Base-by-base conservation (phyloP, 208 protist species). In the Acanthamoeba culbertsoni region DNA sequence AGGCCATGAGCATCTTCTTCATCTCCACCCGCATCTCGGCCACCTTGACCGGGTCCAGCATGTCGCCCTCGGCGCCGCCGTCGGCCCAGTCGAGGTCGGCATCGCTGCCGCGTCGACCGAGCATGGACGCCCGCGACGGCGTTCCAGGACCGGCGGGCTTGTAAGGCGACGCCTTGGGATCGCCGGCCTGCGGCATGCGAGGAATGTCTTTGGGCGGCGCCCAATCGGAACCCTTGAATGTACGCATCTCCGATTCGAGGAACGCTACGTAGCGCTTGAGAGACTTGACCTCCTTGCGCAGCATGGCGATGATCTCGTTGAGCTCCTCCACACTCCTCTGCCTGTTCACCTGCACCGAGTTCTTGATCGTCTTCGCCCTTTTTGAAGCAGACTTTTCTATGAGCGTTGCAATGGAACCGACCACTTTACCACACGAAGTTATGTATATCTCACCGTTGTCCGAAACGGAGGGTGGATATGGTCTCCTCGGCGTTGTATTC, bases 381-480 rank as follows among this genome's bases (percentile, higher is more conserved):
- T 77, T 12, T 42, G 4, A 26, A 4, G 23, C 6, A 3, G 73
- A 5, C 16, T 18, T 1, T 35, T 75, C 1, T 8, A 48, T 35
- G 42, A 20, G 46, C 7, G 23, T 1, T 16, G 8, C 26, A 8
- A 31, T 55, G 35, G 37, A 4, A 6, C 8, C 40, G 37, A 57
- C 7, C 12, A 18, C 12, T 23, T 5, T 28, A 55, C 4, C 3
- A 86, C 20, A 93, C 1, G 84, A 48, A 84, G 28, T 5, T 37
- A 43, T 6, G 28, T 42, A 91, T 23, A 10, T n/a, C 90, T 5
- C 33, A 93, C 93, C 96, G 63, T 65, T 71, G 63, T 35, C 97
- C 97, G 93, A 98, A 98, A 16, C 95, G 90, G 1, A 98, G 94
- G 33, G 97, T 98, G 5, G 95, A 97, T 0, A 98, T 26, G 0